Percentiles rank a stretch among this genome's conserved stretches.
Evolutionary conservation across 179 eudicot genomes (phyloP).

Genomic region (Sideroxylon spinosum): DNA sequence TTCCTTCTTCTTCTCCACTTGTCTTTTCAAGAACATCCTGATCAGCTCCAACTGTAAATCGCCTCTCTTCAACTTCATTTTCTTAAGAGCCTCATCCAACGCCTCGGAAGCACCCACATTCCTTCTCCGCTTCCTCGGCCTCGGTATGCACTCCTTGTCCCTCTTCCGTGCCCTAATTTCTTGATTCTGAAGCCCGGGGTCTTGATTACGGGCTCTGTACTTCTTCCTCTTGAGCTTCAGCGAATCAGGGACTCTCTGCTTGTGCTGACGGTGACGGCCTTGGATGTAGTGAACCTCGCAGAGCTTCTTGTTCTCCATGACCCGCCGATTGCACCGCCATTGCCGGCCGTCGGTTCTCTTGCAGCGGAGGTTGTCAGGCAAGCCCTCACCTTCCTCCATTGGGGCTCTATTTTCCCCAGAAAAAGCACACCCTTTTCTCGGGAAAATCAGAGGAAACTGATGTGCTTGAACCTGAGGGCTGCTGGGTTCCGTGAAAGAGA

Average conservation of each 20-base stretch:
- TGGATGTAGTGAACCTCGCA: slow-evolving; percentile 72
- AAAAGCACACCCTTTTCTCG: background rate
- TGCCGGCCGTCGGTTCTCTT: slow-evolving; percentile 70
- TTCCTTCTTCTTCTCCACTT: slow-evolving; percentile 71
- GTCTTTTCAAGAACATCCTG: slow-evolving; percentile 61
- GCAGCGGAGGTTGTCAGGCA: slow-evolving; percentile 66
- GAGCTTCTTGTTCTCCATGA: slow-evolving; percentile 41
- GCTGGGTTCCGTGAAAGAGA: background rate
- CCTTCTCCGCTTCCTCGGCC: slow-evolving; percentile 20
- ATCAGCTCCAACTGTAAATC: slow-evolving; percentile 70
- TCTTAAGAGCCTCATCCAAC: slow-evolving; percentile 48
- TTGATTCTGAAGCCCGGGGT: background rate
- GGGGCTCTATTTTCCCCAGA: background rate
- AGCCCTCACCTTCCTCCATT: slow-evolving; percentile 23
- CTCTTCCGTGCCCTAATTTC: slow-evolving; percentile 25
- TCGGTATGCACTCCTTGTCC: slow-evolving; percentile 11
- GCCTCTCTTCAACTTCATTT: slow-evolving; percentile 55
- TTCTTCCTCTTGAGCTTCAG: slow-evolving; percentile 53
- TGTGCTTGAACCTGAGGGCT: background rate
- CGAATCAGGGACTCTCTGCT: slow-evolving; percentile 61
- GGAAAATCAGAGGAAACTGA: slow-evolving; percentile 13
- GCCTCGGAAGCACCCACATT: slow-evolving; percentile 35
- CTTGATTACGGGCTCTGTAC: background rate
- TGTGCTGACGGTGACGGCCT: slow-evolving; percentile 65
- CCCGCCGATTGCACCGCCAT: slow-evolving; percentile 71